These are phyloP conservation scores for Paramecium caudatum DNA, from an alignment of 73 alveolate genomes.

Conservation along the genomic window DNA sequence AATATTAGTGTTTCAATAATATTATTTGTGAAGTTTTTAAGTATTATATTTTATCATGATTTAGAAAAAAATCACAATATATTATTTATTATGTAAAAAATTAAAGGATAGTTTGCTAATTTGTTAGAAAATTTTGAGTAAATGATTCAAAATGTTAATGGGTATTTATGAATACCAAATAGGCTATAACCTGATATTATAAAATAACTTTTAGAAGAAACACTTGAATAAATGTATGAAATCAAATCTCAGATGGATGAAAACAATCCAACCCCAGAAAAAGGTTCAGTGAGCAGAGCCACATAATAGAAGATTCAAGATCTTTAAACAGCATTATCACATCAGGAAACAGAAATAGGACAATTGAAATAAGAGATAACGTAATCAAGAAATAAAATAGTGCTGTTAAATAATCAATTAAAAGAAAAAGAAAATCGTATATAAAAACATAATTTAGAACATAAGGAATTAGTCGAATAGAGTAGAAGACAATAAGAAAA, in stretches of 20 bases:
- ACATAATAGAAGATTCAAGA: constrained; percentile 30
- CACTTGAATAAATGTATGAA: constrained; percentile 29
- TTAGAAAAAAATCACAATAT: no score
- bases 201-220: constrained; percentile 43
- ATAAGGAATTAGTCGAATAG: neutral
- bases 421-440: constrained; percentile 28
- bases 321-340: constrained; percentile 28
- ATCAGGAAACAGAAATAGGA: constrained; percentile 2
- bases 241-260: constrained; percentile 16
- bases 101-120: constrained; percentile 29
- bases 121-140: constrained; percentile 49
- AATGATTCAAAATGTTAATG: constrained; percentile 38
- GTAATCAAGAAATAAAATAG: constrained; percentile 10
- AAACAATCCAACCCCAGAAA: constrained; percentile 9
- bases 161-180: neutral
- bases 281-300: constrained; percentile 17
- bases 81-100: constrained; percentile 4
- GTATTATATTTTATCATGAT: no score
- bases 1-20: no score
- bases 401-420: constrained; percentile 27
- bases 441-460: constrained; percentile 28
- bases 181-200: constrained; percentile 35
- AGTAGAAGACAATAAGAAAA: neutral
- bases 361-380: constrained; percentile 10
- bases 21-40: no score